These are phyloP conservation scores for Claviceps quebecensis DNA, from an alignment of 2,329 filamentous ascomycete species.

Conservation along the genomic window DNA sequence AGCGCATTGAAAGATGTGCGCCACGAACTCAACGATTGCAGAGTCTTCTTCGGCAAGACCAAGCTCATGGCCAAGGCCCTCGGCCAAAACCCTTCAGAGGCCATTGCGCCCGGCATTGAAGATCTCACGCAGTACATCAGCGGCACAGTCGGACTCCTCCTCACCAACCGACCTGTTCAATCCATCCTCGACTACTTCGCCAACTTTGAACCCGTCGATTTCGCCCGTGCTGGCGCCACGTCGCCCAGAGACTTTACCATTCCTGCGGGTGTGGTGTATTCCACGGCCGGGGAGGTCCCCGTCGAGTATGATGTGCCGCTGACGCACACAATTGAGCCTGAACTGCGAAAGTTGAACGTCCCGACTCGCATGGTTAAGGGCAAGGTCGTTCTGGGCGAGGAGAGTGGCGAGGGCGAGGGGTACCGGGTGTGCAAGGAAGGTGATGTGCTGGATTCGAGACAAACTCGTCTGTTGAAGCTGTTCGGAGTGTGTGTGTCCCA, in stretches of 20 bases:
- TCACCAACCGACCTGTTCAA: conserved; percentile 62
- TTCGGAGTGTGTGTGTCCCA: conserved; percentile 85
- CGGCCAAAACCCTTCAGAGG: conserved; percentile 61
- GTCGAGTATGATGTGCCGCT: conserved; percentile 73
- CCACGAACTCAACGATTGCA: conserved; percentile 57
- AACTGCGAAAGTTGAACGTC: conserved; percentile 76
- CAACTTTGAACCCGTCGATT: conserved; percentile 64
- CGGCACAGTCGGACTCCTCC: conserved; percentile 80
- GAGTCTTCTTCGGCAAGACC: conserved; percentile 97
- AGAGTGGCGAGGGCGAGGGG: conserved; percentile 36
- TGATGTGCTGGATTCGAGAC: conserved; percentile 72
- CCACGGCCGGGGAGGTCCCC: conserved; percentile 65
- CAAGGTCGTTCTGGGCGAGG: conserved; percentile 58
- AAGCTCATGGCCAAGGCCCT: conserved; percentile 97
- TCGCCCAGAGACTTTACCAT: conserved; percentile 66
- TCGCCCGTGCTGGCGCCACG: conserved; percentile 70
- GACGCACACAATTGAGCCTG: conserved; percentile 79
- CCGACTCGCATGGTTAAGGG: conserved; percentile 82
- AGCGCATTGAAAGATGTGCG: conserved; percentile 87
- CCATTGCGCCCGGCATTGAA: conserved; percentile 66
- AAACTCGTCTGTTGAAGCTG: conserved; percentile 86
- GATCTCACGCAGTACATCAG: conserved; percentile 53
- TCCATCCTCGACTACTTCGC: conserved; percentile 61
- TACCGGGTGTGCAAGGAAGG: conserved; percentile 78
- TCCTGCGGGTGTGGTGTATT: conserved; percentile 70